Conservation (phyloP, 306 rosid species). For the Prunus dulcis region DNA sequence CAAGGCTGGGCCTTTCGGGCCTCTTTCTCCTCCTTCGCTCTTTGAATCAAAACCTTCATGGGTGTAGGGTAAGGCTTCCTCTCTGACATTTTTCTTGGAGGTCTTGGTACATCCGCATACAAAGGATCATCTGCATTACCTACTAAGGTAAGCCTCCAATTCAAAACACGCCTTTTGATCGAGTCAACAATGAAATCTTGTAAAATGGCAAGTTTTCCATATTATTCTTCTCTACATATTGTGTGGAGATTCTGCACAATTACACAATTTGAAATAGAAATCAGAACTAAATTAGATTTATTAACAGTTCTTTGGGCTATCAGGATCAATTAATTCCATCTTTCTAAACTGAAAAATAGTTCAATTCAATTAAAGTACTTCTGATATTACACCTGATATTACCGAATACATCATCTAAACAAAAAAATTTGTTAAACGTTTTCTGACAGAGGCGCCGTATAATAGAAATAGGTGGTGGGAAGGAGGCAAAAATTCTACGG, state of each 20-base stretch:
- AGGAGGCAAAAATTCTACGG: too few species aligned
- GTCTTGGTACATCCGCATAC: constrained; percentile 62
- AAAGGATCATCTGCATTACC: constrained; percentile 24
- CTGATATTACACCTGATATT: too few species aligned
- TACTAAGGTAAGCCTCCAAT: constrained; percentile 13
- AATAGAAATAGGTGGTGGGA: too few species aligned
- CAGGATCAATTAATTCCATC: too few species aligned
- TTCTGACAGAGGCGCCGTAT: too few species aligned
- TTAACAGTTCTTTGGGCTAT: too few species aligned
- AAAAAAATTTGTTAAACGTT: too few species aligned
- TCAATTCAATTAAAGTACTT: too few species aligned
- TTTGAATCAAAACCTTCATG: constrained; percentile 65
- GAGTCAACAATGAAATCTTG: constrained; percentile 18
- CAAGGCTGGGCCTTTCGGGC: constrained; percentile 60
- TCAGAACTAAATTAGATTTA: too few species aligned
- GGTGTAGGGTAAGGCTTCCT: constrained; percentile 76
- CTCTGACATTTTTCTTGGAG: constrained; percentile 40
- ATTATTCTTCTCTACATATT: constrained; percentile 30
- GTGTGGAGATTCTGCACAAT: neutral
- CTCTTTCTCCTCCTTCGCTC: constrained; percentile 62
- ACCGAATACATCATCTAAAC: too few species aligned
- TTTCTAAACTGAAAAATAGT: too few species aligned
- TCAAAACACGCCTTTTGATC: constrained; percentile 23
- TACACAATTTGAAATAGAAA: neutral
- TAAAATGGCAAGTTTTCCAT: neutral